Evolutionary conservation across 257 asterid genomes (phyloP), one percentile per base, ranked within the genome.

Genomic region (Verbena officinalis): DNA sequence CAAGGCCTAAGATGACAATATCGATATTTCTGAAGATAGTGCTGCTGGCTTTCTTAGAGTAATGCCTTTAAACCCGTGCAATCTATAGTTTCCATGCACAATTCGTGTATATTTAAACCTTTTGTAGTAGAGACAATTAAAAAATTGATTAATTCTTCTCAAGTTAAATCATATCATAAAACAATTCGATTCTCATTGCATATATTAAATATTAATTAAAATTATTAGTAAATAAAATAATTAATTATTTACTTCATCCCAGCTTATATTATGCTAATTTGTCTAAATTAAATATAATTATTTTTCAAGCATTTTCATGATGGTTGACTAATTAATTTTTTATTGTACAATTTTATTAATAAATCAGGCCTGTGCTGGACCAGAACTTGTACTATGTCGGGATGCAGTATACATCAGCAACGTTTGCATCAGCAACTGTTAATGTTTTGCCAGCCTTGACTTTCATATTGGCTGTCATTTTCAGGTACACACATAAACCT

Each of bases 391-490:
- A 89, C 80, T 85, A 64, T 60, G 76, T 92, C 13, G 98, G 96
- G 34, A 76, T 92, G 84, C 82, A 90, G 73, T 81, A 76, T 39
- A 89, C 98, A 13, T 85, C 95, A 7, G 98, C 98, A 55, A 92
- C 97, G 51, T 92, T 84, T 65, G 95, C 96, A 23, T 84, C 98
- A 0, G 97, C 96, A 14, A 78, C 77, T 0, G 91, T 85, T 12
- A 92, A 92, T 55, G 73, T 85, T 44, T 85, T 92, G 55, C 97
- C 98, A 1, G 96, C 97, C 49, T 72, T 92, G 31, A 92, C 98
- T 69, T 89, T 92, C 73, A 73, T 89, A 5, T 51, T 92, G 82
- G 98, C 98, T 5, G 72, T 89, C 53, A 65, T 87, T 72, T 89
- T 89, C 95, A 92, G 97, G 98, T 88, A 73, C 21, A 42, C 33